phyloP scores from a whole-genome alignment of 2,329 filamentous ascomycete genomes.

The Diaporthe citriasiana region DNA sequence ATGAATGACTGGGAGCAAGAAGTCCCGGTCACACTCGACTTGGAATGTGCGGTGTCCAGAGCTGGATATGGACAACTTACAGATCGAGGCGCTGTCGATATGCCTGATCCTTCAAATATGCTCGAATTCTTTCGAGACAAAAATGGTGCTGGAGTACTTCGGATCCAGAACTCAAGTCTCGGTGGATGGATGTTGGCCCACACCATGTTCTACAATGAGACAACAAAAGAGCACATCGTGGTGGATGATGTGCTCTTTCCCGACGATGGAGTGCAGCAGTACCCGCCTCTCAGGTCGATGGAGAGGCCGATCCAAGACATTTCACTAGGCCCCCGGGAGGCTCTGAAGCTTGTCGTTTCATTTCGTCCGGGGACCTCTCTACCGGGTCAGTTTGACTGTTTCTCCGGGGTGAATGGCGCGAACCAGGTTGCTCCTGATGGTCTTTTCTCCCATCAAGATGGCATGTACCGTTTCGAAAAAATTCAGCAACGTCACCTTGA shows the following conservation, averaged over 20 bases:
- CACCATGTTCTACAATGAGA: constrained; percentile 16
- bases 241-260: neutral
- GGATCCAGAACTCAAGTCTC: constrained; percentile 39
- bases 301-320: neutral
- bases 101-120: constrained; percentile 41
- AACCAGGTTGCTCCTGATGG: neutral
- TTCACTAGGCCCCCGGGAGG: neutral
- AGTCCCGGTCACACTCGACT: constrained; percentile 31
- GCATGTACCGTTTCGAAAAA: neutral
- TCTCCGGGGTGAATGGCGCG: neutral
- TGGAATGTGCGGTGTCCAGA: constrained; percentile 43
- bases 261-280: neutral
- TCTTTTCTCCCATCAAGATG: constrained; percentile 27
- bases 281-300: neutral
- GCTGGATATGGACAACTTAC: constrained; percentile 46
- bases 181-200: constrained; percentile 6
- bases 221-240: neutral
- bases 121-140: neutral
- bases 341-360: constrained; percentile 3
- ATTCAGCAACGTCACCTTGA: neutral
- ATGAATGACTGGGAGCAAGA: neutral
- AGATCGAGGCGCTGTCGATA: constrained; percentile 42
- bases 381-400: too few relatives aligned
- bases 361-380: constrained; percentile 5
- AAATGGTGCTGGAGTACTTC: constrained; percentile 1